Evolutionary conservation across 352 stramenopile genomes (phyloP).

Genomic region (Blastocystis sp.): DNA sequence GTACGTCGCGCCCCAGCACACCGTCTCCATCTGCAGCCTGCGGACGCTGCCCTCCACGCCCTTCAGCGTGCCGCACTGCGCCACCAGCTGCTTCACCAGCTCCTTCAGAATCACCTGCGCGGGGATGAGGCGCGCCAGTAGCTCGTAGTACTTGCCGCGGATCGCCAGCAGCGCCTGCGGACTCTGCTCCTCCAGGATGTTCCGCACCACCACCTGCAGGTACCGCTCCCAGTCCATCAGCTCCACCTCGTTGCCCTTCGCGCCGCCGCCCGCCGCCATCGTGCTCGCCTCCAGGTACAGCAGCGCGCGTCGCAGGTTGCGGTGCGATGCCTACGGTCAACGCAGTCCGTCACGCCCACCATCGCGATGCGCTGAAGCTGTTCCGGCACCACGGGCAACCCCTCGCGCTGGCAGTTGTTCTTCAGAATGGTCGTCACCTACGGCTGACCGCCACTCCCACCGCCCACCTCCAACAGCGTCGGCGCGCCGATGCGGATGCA

Average conservation of each 20-base stretch:
- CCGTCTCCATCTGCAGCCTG: conserved; percentile 88
- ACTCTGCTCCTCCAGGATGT: conserved; percentile 90
- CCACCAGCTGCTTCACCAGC: conserved; percentile 84
- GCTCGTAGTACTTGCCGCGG: conserved; percentile 94
- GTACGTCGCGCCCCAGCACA: conserved; percentile 84
- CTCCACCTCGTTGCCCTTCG: conserved; percentile 76
- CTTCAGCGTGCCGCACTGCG: conserved; percentile 75
- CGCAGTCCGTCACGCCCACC: background rate
- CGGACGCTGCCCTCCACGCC: conserved; percentile 79
- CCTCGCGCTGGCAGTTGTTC: conserved; percentile 85
- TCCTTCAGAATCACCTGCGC: conserved; percentile 91
- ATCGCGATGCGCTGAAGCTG: conserved; percentile 72
- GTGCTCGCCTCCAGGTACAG: conserved; percentile 92
- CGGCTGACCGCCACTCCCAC: background rate
- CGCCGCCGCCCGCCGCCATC: background rate
- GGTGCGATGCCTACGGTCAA: conserved; percentile 78
- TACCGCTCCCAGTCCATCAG: conserved; percentile 94
- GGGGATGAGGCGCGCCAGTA: conserved; percentile 96
- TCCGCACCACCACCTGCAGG: conserved; percentile 86
- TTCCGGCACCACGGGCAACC: conserved; percentile 79
- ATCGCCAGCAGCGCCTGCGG: conserved; percentile 86
- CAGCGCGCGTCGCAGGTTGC: conserved; percentile 91
- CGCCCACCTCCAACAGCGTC: conserved; percentile 81
- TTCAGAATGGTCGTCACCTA: conserved; percentile 75
- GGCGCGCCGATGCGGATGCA: conserved; percentile 88